Conservation (phyloP, 192 early-diverging fungal genomes). For the Backusella tarrabulga region DNA sequence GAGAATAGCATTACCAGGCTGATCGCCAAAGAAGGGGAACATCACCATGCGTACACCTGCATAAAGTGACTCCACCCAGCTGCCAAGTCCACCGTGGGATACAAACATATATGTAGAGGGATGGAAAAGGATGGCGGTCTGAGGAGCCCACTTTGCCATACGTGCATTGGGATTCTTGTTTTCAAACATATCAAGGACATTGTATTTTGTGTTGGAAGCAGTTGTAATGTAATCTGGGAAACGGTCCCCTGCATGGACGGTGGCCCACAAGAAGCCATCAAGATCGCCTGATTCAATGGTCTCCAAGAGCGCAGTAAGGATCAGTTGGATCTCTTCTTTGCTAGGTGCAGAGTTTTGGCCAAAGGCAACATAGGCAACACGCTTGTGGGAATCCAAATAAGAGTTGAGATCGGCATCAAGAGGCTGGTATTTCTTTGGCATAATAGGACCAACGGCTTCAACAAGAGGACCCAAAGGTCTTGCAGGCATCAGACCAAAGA, state of each 20-base stretch:
- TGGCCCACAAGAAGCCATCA: constrained; percentile 40
- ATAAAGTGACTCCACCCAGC: constrained; percentile 34
- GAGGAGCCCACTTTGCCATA: constrained; percentile 24
- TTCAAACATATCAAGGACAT: background rate
- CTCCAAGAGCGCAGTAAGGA: constrained; percentile 24
- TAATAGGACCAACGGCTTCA: constrained; percentile 33
- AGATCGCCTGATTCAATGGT: constrained; percentile 17
- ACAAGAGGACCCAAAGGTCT: constrained; percentile 23
- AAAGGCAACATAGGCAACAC: constrained; percentile 34
- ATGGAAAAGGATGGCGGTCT: constrained; percentile 31
- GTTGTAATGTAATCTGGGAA: background rate
- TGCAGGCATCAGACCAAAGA: constrained; percentile 17
- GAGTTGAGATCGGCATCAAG: background rate
- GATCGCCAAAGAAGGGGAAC: constrained; percentile 35
- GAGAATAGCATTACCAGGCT: constrained; percentile 15
- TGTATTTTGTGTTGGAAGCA: constrained; percentile 5
- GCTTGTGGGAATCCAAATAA: constrained; percentile 24
- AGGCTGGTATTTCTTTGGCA: constrained; percentile 17
- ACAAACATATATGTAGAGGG: constrained; percentile 24
- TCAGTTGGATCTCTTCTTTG: background rate
- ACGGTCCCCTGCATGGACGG: background rate
- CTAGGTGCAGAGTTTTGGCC: constrained; percentile 18
- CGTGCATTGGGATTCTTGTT: background rate
- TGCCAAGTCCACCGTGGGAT: constrained; percentile 25
- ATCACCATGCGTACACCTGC: no score